Base-by-base conservation (phyloP, 2,329 filamentous ascomycete genomes). In the Fusarium lyarnte region DNA sequence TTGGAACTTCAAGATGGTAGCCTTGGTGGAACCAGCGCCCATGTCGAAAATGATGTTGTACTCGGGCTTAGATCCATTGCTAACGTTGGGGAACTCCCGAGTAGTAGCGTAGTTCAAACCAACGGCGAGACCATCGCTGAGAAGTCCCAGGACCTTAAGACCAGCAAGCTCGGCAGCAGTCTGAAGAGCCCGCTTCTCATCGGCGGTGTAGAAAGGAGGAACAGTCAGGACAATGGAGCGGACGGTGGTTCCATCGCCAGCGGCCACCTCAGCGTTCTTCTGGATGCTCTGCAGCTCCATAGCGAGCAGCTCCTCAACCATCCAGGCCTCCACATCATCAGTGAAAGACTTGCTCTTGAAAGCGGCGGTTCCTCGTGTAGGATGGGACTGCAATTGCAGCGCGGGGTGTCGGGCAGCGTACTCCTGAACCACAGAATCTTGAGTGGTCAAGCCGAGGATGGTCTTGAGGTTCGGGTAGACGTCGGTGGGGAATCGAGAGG, bases 31-130 rank as follows among this genome's bases (percentile, higher is more conserved):
- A 8, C 96, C 96, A 74, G 96, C 95, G 74, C 96, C 96, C 95
- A 99, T 98, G 80, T 99, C 96, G 79, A 96, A 99, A 35, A 99
- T 90, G 81, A 99, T 84, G 83, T 99, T 94, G 77, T 95, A 90
- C 82, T 99, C 96, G 1, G 96, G 92, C 84, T 94, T 94, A 73
- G 89, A 92, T 60, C 94, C 94, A 59, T 96, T 91, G 61, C 90
- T 93, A 67, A 96, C 86, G 76, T 90, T 94, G 41, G 95, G 94
- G 82, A 98, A 99, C 21, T 93, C 94, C 77, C 96, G 90, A 78
- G 90, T 93, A 33, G 94, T 98, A 46, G 96, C 96, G 82, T 98
- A 99, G 84, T 99, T 97, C 75, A 99, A 84, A 31, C 94, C 96
- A 64, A 99, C 95, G 36, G 96, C 94, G 69, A 98, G 84, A 21